A percentile compares a stretch with the other conserved stretches of the same genome.
Conservation (phyloP, 306 rosid genomes). For the Heteromeles arbutifolia region DNA sequence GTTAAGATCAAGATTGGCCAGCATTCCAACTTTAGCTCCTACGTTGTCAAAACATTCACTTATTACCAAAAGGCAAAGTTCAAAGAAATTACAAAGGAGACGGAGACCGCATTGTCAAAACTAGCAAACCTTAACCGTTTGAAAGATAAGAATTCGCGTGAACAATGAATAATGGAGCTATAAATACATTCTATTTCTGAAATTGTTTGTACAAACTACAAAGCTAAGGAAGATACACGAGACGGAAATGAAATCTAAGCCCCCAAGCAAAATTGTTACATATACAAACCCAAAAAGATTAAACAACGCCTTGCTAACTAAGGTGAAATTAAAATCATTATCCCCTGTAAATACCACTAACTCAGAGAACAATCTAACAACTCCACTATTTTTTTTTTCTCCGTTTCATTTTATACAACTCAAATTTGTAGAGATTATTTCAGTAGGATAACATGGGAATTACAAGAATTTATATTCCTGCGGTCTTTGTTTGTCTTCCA, state of each 20-base stretch:
- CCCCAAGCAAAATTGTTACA: conserved; percentile 32
- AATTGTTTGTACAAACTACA: conserved; percentile 21
- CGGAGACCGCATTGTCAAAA: no score
- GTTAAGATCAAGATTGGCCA: no score
- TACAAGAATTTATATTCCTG: conserved; percentile 14
- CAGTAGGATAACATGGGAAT: conserved; percentile 45
- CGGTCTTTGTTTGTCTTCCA: conserved; percentile 38
- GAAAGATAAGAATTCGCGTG: background rate
- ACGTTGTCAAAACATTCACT: no score
- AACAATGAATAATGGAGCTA: background rate
- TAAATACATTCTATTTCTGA: conserved; percentile 13
- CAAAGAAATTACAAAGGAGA: no score
- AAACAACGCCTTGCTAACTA: conserved; percentile 5
- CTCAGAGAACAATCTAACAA: background rate
- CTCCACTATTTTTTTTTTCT: background rate
- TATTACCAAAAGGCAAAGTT: no score
- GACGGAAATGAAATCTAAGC: conserved; percentile 4
- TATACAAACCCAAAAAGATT: conserved; percentile 37
- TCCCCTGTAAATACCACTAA: conserved; percentile 12
- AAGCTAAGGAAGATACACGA: conserved; percentile 1
- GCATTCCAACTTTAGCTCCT: no score
- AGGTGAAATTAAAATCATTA: background rate
- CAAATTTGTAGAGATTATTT: conserved; percentile 16
- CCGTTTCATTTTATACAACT: background rate
- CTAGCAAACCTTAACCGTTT: background rate